These are phyloP conservation scores for Parmelia sp. DNA, from an alignment of 495 filamentous ascomycete genomes.

Conservation along the genomic window DNA sequence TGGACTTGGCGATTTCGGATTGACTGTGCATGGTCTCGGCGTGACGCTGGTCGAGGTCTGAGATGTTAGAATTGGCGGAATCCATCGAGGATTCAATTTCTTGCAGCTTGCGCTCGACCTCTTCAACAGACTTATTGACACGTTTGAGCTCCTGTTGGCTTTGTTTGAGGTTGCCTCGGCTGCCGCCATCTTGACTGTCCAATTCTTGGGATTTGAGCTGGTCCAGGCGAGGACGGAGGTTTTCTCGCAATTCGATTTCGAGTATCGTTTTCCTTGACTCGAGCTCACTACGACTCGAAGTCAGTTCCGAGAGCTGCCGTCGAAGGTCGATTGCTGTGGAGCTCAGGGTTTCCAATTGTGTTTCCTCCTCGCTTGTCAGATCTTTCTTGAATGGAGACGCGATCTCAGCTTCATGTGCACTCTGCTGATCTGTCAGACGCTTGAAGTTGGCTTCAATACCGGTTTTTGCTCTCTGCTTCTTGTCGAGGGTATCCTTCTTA, in stretches of 20 bases:
- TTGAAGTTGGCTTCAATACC: slow-evolving; percentile 71
- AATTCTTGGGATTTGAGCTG: slow-evolving; percentile 74
- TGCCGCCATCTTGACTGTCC: slow-evolving; percentile 55
- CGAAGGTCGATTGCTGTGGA: slow-evolving; percentile 63
- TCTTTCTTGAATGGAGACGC: slow-evolving; percentile 87
- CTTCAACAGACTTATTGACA: slow-evolving; percentile 53
- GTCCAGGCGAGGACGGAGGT: slow-evolving; percentile 77
- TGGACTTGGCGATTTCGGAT: slow-evolving; percentile 69
- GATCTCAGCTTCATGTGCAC: slow-evolving; percentile 69
- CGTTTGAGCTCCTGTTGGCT: slow-evolving; percentile 77
- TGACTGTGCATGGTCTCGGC: slow-evolving; percentile 59
- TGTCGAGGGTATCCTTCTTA: slow-evolving; percentile 66
- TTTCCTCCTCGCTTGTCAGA: slow-evolving; percentile 75
- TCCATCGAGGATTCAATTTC: slow-evolving; percentile 70
- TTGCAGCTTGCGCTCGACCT: slow-evolving; percentile 57
- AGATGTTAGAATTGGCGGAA: slow-evolving; percentile 51
- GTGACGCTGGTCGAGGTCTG: slow-evolving; percentile 57
- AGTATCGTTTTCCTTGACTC: slow-evolving; percentile 72
- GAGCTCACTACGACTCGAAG: slow-evolving; percentile 64
- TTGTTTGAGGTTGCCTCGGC: slow-evolving; percentile 65
- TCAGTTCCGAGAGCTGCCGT: slow-evolving; percentile 66
- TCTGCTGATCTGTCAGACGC: slow-evolving; percentile 64
- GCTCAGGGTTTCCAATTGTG: slow-evolving; percentile 64
- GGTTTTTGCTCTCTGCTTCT: slow-evolving; percentile 60
- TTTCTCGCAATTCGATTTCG: slow-evolving; percentile 79